Base-by-base conservation (phyloP, 2,329 filamentous ascomycete genomes). In the Aureobasidium lini region DNA sequence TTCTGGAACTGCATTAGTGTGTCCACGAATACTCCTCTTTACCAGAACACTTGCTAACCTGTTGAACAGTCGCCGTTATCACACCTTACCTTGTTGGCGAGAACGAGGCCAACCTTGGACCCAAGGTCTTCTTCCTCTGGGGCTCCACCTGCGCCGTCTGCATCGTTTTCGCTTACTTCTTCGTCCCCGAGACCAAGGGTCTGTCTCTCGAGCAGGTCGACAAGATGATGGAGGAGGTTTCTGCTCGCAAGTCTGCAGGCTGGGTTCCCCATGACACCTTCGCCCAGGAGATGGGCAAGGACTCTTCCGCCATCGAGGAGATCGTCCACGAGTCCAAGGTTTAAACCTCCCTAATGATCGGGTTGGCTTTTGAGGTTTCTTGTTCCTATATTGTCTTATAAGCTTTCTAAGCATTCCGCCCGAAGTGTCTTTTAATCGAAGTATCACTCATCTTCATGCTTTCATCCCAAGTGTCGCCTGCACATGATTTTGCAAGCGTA, bases 1-100 rank as follows among this genome's bases (percentile, higher is more conserved):
- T 81, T 93, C 65, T 94, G 89, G 89, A 93, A 93, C 78, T 90
- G 70, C 59, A 73, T 81, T 71, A 84, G 84, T n/a, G n/a, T n/a
- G n/a, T n/a, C n/a, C n/a, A n/a, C n/a, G n/a, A n/a, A n/a, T n/a
- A 65, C n/a, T n/a, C 3, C 16, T 9, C 9, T 36, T 16, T 1
- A 3, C 10, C 11, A 2, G 4, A 23, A n/a, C 4, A 9, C 11
- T 39, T 15, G 36, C 48, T 52, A 18, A 52, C 18, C 10, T 40
- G 28, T 11, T 52, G 34, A 15, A 9, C 32, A 11, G 46, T 44
- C 13, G 52, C 52, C 0, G 81, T 90, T 71, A 88, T 90, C 73
- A 88, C 84, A 7, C 86, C 87, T 15, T 89, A 87, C 79, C 85
- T 89, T 74, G 81, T 88, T 36, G 83, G 82, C 36, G 67, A 73